Conservation (phyloP, 768 basidiomycete species). For the Amanita rubescens region DNA sequence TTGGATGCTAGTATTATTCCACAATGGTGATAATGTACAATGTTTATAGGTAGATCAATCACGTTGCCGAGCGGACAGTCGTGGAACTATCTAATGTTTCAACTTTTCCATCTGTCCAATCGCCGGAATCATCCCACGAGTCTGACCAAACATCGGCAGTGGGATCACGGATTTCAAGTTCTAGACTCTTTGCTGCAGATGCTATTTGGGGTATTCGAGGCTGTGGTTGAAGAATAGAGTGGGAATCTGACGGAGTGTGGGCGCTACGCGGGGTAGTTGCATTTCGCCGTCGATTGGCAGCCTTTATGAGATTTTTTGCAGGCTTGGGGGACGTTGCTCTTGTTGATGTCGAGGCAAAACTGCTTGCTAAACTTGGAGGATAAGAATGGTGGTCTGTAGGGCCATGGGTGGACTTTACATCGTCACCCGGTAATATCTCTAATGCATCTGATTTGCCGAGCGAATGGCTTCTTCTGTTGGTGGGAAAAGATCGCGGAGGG, state of each 20-base stretch:
- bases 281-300: constrained; percentile 25
- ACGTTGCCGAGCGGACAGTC: not conserved
- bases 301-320: constrained; percentile 29
- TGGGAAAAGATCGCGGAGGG: constrained; percentile 25
- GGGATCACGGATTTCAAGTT: constrained; percentile 1
- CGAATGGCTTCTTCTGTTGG: constrained; percentile 10
- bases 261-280: constrained; percentile 1
- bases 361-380: constrained; percentile 48
- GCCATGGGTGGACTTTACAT: constrained; percentile 26
- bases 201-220: constrained; percentile 13
- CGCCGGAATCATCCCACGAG: constrained; percentile 43
- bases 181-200: constrained; percentile 1
- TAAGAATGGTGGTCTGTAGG: constrained; percentile 44
- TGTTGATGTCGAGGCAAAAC: constrained; percentile 30
- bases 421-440: constrained; percentile 26
- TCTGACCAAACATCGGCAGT: constrained; percentile 36
- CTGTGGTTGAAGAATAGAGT: constrained; percentile 6
- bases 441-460: constrained; percentile 2
- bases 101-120: constrained; percentile 37
- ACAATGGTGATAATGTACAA: too few relatives aligned
- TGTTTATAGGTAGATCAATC: not conserved
- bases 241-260: constrained; percentile 6
- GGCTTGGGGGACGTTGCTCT: constrained; percentile 19
- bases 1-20: not conserved
- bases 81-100: constrained; percentile 1